A percentile compares a stretch with the other conserved stretches of the same genome.
These are phyloP conservation scores for Aspergillus candidus DNA, from an alignment of 2,329 filamentous ascomycete species.

Conservation along the genomic window DNA sequence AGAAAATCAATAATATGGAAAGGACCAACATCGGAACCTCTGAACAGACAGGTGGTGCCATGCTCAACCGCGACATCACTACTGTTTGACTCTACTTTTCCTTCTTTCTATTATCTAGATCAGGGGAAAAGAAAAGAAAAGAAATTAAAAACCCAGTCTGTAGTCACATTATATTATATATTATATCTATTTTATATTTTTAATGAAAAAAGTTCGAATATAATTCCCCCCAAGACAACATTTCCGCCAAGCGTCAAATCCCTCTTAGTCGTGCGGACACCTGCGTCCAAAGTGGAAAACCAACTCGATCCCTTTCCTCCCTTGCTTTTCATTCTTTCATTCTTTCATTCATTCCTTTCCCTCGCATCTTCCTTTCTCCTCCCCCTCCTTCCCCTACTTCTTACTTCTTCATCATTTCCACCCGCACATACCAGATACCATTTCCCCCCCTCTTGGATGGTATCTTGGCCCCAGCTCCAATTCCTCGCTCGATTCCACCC, in stretches of 20 bases:
- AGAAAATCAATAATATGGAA: slow-evolving; percentile 1
- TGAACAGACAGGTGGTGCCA: slow-evolving; percentile 17
- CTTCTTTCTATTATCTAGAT: not conserved
- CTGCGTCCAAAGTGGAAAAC: slow-evolving; percentile 18
- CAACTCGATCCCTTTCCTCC: slow-evolving; percentile 21
- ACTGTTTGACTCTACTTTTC: slow-evolving; percentile 12
- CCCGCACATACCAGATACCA: slow-evolving; percentile 10
- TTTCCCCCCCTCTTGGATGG: slow-evolving; percentile 13
- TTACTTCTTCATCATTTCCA: slow-evolving; percentile 8
- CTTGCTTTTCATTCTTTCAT: slow-evolving; percentile 14
- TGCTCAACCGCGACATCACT: slow-evolving; percentile 11
- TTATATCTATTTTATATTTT: not conserved
- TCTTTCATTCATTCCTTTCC: not conserved
- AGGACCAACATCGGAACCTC: slow-evolving; percentile 3
- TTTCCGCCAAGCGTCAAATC: slow-evolving; percentile 19
- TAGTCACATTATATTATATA: not conserved
- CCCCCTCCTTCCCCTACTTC: not conserved
- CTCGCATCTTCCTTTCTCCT: not conserved
- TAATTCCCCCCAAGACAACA: slow-evolving; percentile 12
- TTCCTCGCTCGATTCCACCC: slow-evolving; percentile 5
- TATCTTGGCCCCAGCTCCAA: slow-evolving; percentile 9
- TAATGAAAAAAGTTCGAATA: too few relatives aligned
- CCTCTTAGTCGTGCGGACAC: slow-evolving; percentile 19
- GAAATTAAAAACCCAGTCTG: not conserved
- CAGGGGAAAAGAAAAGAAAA: too few relatives aligned